Conservation (phyloP, 352 stramenopile species). For the Globisporangium camurandrum region DNA sequence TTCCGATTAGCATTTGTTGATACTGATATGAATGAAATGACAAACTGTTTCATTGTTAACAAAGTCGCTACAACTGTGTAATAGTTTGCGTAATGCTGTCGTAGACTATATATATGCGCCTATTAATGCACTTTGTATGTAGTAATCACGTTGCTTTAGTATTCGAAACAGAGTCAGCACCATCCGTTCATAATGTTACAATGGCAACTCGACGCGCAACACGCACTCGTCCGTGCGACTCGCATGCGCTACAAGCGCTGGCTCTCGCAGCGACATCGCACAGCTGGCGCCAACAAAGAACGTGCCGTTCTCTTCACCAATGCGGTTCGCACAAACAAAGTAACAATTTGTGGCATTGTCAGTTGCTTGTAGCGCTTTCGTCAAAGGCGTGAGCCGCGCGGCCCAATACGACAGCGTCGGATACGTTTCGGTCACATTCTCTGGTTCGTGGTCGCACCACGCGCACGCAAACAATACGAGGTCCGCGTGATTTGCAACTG, state of each 20-base stretch:
- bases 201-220: conserved; percentile 41
- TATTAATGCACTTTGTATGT: too few relatives aligned
- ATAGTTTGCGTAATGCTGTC: too few relatives aligned
- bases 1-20: too few relatives aligned
- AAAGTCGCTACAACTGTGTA: too few relatives aligned
- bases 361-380: conserved; percentile 24
- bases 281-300: conserved; percentile 80
- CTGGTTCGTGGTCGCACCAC: conserved; percentile 71
- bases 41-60: too few relatives aligned
- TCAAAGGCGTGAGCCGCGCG: conserved; percentile 49
- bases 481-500: conserved; percentile 41
- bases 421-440: conserved; percentile 30
- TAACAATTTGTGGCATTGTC: conserved; percentile 55
- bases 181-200: too few relatives aligned
- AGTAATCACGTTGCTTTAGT: too few relatives aligned
- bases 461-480: conserved; percentile 78
- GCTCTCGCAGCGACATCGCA: conserved; percentile 53
- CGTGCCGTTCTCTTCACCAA: conserved; percentile 67
- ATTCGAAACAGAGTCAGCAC: too few relatives aligned
- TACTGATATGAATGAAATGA: too few relatives aligned
- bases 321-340: conserved; percentile 75
- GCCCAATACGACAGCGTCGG: conserved; percentile 71
- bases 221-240: conserved; percentile 48
- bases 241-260: conserved; percentile 36
- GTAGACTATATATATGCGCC: too few relatives aligned